Conservation (phyloP, 805 yeast genomes). For the Nakazawaea sp. region DNA sequence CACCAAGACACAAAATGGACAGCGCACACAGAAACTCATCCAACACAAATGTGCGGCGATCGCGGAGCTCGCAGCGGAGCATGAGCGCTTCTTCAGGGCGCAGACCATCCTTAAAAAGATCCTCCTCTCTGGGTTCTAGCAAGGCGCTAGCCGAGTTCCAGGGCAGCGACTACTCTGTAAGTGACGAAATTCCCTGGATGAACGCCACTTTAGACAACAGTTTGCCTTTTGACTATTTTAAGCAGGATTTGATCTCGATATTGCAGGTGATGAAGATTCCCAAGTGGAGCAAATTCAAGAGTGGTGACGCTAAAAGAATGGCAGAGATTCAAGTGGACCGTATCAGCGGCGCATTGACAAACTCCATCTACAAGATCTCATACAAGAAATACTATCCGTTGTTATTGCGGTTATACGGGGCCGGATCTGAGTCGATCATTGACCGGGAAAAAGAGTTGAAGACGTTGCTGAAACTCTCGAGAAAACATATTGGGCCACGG, state of each 20-base stretch:
- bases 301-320: slow-evolving; percentile 28
- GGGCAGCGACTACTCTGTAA: neutral
- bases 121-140: slow-evolving; percentile 6
- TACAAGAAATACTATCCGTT: slow-evolving; percentile 44
- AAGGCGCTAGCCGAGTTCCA: neutral
- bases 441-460: slow-evolving; percentile 79
- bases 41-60: too few species aligned
- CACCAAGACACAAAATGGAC: too few species aligned
- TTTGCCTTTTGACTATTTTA: slow-evolving; percentile 78
- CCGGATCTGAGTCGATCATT: slow-evolving; percentile 76
- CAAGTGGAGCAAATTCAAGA: slow-evolving; percentile 64
- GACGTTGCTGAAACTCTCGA: slow-evolving; percentile 65
- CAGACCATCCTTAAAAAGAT: slow-evolving; percentile 9
- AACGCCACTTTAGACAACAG: slow-evolving; percentile 64
- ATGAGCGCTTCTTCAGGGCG: neutral
- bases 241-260: slow-evolving; percentile 67
- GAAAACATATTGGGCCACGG: slow-evolving; percentile 79
- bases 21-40: slow-evolving; percentile 1
- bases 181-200: slow-evolving; percentile 3
- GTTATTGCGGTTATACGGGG: slow-evolving; percentile 80
- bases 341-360: slow-evolving; percentile 91
- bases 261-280: slow-evolving; percentile 59
- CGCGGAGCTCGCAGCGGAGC: neutral
- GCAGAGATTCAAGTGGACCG: slow-evolving; percentile 48
- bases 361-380: slow-evolving; percentile 70